Percentiles rank a stretch among this genome's conserved stretches.
Conservation (phyloP, 1,284 basidiomycete genomes). For the Cutaneotrichosporon dermatis region DNA sequence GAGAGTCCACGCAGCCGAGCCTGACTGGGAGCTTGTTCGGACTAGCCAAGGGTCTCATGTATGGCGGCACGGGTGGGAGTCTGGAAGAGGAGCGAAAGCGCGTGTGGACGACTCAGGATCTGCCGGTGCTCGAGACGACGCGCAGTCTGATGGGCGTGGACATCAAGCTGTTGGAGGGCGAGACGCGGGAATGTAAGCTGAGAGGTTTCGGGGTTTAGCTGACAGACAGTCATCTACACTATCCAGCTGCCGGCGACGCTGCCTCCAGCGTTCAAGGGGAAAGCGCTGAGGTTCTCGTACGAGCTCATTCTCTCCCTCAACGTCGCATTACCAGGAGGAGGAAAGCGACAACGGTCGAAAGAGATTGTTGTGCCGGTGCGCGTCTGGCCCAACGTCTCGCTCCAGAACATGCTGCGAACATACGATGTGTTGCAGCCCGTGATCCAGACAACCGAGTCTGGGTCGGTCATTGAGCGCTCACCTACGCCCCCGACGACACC, state of each 20-base stretch:
- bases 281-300: constrained; percentile 78
- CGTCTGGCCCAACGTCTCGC: constrained; percentile 43
- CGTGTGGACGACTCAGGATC: constrained; percentile 47
- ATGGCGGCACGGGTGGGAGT: constrained; percentile 38
- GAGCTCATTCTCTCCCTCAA: constrained; percentile 70
- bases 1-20: constrained; percentile 39
- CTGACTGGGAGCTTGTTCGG: constrained; percentile 48
- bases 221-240: constrained; percentile 65
- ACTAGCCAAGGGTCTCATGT: constrained; percentile 43
- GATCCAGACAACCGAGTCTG: constrained; percentile 48
- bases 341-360: constrained; percentile 32
- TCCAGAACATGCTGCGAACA: constrained; percentile 25
- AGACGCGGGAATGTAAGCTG: constrained; percentile 43
- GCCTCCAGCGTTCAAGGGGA: constrained; percentile 85
- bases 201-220: not conserved
- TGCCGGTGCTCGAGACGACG: constrained; percentile 46
- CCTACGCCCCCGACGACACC: not conserved
- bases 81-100: constrained; percentile 47
- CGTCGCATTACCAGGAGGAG: constrained; percentile 34
- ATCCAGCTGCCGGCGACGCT: constrained; percentile 69
- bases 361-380: constrained; percentile 40
- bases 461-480: constrained; percentile 18
- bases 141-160: constrained; percentile 46
- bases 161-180: constrained; percentile 38
- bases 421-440: constrained; percentile 46